A percentile compares a stretch with the other conserved stretches of the same genome.
Evolutionary conservation across 1,139 yeast species (phyloP).

Genomic region (Taiozyma onychis): DNA sequence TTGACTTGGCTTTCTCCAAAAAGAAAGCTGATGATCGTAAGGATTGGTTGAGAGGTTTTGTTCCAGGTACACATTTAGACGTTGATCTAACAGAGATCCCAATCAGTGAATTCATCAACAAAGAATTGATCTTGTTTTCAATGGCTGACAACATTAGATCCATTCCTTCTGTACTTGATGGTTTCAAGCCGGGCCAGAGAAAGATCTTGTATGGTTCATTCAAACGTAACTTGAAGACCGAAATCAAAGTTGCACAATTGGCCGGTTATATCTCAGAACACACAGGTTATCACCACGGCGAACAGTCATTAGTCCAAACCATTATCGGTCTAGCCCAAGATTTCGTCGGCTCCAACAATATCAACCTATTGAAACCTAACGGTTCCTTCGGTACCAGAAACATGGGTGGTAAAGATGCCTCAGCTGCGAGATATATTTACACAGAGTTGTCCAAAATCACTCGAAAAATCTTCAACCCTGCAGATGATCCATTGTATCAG

Average conservation of each 20-base stretch:
- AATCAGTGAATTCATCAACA: conserved; percentile 89
- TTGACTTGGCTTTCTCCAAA: conserved; percentile 92
- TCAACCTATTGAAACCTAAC: conserved; percentile 79
- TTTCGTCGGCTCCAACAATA: conserved; percentile 88
- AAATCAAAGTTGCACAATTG: conserved; percentile 86
- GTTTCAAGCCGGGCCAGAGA: conserved; percentile 96
- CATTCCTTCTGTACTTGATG: conserved; percentile 91
- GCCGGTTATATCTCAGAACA: conserved; percentile 88
- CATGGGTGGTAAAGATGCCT: conserved; percentile 96
- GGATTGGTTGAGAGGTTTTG: conserved; percentile 87
- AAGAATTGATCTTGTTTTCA: conserved; percentile 89
- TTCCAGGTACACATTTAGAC: conserved; percentile 91
- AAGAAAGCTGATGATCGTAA: conserved; percentile 96
- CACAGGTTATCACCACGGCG: conserved; percentile 97
- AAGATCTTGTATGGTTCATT: conserved; percentile 88
- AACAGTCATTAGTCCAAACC: conserved; percentile 78
- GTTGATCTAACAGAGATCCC: conserved; percentile 77
- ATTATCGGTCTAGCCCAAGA: conserved; percentile 94
- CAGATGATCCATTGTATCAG: conserved; percentile 72
- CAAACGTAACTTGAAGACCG: conserved; percentile 69
- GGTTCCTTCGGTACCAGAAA: conserved; percentile 98
- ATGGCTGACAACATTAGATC: conserved; percentile 97
- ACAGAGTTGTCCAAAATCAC: conserved; percentile 81
- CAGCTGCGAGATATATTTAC: conserved; percentile 97
- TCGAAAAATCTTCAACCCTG: conserved; percentile 65